These are phyloP conservation scores for Hippophae tibetana DNA, from an alignment of 306 rosid genomes.

Conservation along the genomic window DNA sequence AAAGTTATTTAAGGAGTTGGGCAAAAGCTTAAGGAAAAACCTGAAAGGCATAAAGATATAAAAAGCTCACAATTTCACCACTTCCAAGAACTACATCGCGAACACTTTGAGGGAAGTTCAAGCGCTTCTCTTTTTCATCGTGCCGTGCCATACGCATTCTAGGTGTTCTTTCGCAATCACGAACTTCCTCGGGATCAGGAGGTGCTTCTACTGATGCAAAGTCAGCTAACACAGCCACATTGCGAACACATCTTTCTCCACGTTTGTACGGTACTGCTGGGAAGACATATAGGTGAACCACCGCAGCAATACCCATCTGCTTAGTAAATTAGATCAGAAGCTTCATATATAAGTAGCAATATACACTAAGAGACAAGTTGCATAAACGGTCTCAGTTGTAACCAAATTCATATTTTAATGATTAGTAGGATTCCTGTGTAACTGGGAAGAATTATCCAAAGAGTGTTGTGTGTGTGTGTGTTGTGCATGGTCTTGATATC, in stretches of 20 bases:
- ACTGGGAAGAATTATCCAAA: too few relatives aligned
- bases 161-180: conserved; percentile 68
- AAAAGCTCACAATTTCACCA: conserved; percentile 77
- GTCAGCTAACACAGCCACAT: conserved; percentile 84
- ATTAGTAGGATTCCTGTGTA: too few relatives aligned
- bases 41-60: conserved; percentile 13
- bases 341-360: conserved; percentile 1
- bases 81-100: conserved; percentile 91
- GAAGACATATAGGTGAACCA: conserved; percentile 85
- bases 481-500: too few relatives aligned
- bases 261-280: conserved; percentile 93
- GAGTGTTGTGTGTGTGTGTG: too few relatives aligned
- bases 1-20: conserved; percentile 19
- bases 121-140: conserved; percentile 53
- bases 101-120: conserved; percentile 79
- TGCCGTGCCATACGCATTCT: conserved; percentile 45
- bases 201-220: conserved; percentile 80
- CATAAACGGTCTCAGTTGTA: too few relatives aligned
- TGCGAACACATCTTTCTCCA: conserved; percentile 95
- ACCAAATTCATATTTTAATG: too few relatives aligned
- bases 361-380: too few relatives aligned
- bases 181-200: conserved; percentile 93
- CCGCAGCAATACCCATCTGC: conserved; percentile 98
- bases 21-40: neutral
- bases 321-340: conserved; percentile 23